Evolutionary conservation across 768 basidiomycete species (phyloP), one percentile per base, ranked within the genome.

Genomic region (Lentinula raphanica): DNA sequence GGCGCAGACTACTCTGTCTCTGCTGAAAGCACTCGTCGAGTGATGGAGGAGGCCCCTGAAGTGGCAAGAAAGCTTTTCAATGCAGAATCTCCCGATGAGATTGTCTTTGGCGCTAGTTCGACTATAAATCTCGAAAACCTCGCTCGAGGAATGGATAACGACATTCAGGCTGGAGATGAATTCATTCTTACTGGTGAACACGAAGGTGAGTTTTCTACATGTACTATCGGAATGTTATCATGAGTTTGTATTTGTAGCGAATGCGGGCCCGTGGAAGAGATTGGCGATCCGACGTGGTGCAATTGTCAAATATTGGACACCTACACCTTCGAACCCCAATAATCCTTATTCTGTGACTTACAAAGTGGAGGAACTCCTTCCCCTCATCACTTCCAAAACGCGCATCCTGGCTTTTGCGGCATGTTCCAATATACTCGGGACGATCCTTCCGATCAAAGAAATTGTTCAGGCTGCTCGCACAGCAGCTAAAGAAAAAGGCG

Each of bases 161-260:
- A 78, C 53, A 74, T 91, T 27, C 65, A 77, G 35, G 59, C 71
- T 0, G 86, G 81, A 3, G 90, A 91, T 58, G 90, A 92, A 68
- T 83, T 92, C 57, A 83, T 93, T 55, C 67, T 91, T n/a, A 88
- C 87, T 0, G 82, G 80, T 1, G 90, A 92, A 65, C 90, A 93
- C 61, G 90, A 93, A 77, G 83, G 88, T 90, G 38, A 27, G 72
- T 58, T 31, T 19, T 31, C 7, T 17, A 21, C 44, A 58, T 51
- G 38, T 17, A 12, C n/a, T 31, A 23, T 13, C 12, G 13, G 25
- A 21, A 8, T 3, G 15, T 2, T 31, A 32, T 45, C 40, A 21
- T 9, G 13, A 17, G n/a, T n/a, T 15, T 17, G 6, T 3, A 49
- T 7, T 21, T 56, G 3, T 59, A 90, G 89, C 90, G 1, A 92